Evolutionary conservation across 495 filamentous ascomycete species (phyloP), one percentile per base, ranked within the genome.

Genomic region (Physcia stellaris): DNA sequence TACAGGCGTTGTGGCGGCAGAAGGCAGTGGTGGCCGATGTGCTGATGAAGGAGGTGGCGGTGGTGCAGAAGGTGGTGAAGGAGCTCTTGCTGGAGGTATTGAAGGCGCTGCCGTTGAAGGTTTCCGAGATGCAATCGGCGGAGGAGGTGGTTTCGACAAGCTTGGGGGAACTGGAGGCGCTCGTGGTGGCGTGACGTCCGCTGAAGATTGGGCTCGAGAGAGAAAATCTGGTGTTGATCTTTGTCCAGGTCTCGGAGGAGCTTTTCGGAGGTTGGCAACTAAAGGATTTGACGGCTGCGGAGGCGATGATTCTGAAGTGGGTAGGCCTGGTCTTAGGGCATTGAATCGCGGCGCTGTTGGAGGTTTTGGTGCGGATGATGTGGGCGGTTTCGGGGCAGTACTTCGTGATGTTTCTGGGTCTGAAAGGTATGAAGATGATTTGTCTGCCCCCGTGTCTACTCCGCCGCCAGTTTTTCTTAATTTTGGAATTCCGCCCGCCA

Each of bases 401-500:
- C 53, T 58, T 44, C 59, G 52, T 32, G 71, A 68, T n/a, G 67
- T 66, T 46, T 92, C 84, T 10, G 80, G 74, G 46, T 92, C 85
- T 24, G 84, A 85, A 18, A 79, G 62, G 50, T 94, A 90, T 37
- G 82, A 70, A 17, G 85, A 74, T 32, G 79, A 77, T 48, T 66
- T 71, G 51, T 66, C 79, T 47, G 85, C 86, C 56, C 88, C 88
- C 10, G 90, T 95, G 57, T 93, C 77, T 39, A 98, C 66, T 16
- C 88, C 90, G 19, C 81, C 86, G 22, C 82, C 86, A 9, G 83
- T 77, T 60, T 86, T 94, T 56, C 80, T 78, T 45, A 98, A 52
- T 61, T 94, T 96, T 2, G 90, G 90, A 68, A 96, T 96, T 22
- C 88, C 92, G 22, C 86, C 86, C 6, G 84, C 86, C 51, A 98